A percentile compares a stretch with the other conserved stretches of the same genome.
Conservation (phyloP, 2,329 filamentous ascomycete genomes). For the Diaporthe vaccinii region DNA sequence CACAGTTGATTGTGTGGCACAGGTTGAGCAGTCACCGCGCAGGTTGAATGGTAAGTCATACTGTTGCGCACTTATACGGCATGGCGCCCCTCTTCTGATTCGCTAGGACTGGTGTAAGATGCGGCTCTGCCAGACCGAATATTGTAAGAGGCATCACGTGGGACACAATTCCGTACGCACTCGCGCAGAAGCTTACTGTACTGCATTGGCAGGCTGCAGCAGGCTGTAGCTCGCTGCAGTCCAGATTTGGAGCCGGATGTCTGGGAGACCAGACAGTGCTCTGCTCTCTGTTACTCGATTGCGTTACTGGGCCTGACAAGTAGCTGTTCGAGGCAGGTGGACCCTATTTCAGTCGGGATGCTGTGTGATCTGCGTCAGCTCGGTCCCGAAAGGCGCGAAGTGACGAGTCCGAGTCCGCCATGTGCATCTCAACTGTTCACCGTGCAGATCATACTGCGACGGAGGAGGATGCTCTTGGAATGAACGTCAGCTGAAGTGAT, state of each 20-base stretch:
- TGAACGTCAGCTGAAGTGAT: constrained; percentile 17
- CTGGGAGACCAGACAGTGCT: background rate
- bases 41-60: background rate
- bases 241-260: background rate
- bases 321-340: constrained; percentile 15
- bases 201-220: background rate
- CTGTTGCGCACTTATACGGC: background rate
- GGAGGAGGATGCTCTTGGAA: background rate
- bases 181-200: background rate
- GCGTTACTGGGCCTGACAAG: background rate
- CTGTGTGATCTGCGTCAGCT: constrained; percentile 12
- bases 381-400: constrained; percentile 2
- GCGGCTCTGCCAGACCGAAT: constrained; percentile 27
- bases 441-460: background rate
- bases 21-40: background rate
- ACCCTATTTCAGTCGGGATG: background rate
- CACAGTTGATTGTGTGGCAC: constrained; percentile 8
- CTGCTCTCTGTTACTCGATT: background rate
- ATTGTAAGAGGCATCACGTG: constrained; percentile 14
- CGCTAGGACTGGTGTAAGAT: constrained; percentile 12
- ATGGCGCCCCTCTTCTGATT: background rate
- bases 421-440: background rate
- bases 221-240: background rate
- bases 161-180: background rate
- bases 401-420: background rate